phyloP scores from a whole-genome alignment of 768 basidiomycete genomes.

The Leucogyrophana mollusca region DNA sequence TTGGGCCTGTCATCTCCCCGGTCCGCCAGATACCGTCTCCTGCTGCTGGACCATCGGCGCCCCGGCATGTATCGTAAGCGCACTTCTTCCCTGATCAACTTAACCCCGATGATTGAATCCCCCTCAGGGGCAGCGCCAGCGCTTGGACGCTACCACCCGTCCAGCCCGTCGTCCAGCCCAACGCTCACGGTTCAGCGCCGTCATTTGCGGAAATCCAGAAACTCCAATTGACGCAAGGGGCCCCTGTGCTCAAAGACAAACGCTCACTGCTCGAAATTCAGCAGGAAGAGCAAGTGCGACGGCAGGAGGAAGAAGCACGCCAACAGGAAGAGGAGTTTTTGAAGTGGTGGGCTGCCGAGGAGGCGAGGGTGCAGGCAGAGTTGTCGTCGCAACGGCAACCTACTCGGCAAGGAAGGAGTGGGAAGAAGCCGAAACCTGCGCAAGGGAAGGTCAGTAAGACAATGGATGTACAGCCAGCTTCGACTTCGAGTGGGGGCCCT shows the following conservation, averaged over 20 bases:
- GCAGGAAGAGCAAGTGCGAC: constrained; percentile 69
- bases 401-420: neutral
- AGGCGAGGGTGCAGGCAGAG: constrained; percentile 63
- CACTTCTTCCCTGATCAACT: neutral
- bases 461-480: too few species aligned
- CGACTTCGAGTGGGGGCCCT: too few species aligned
- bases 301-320: constrained; percentile 54
- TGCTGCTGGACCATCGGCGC: constrained; percentile 20
- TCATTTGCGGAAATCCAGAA: constrained; percentile 88
- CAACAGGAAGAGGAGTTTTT: constrained; percentile 79
- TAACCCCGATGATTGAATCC: neutral
- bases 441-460: too few species aligned
- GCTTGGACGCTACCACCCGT: constrained; percentile 67
- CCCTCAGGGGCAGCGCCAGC: constrained; percentile 27
- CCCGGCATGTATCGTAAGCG: constrained; percentile 52
- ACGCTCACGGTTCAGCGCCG: constrained; percentile 29
- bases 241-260: constrained; percentile 43
- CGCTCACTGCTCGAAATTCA: constrained; percentile 81
- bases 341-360: constrained; percentile 87
- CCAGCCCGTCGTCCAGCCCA: constrained; percentile 40
- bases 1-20: constrained; percentile 70
- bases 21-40: constrained; percentile 40
- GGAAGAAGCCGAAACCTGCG: too few species aligned
- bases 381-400: constrained; percentile 17
- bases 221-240: constrained; percentile 60